These are phyloP conservation scores for Rubus idaeus DNA, from an alignment of 306 rosid species.

Conservation along the genomic window DNA sequence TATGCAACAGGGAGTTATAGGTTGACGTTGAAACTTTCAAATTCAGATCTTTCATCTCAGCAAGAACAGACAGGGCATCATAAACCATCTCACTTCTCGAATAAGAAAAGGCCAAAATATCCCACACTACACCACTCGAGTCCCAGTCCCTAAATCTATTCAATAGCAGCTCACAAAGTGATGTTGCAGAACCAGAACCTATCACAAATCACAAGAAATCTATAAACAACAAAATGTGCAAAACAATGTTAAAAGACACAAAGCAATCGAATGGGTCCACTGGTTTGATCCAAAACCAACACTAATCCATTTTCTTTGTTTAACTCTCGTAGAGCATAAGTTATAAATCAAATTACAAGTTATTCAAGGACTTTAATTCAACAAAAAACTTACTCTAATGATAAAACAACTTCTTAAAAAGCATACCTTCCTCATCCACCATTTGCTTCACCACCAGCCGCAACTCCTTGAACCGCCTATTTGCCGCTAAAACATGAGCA, in stretches of 20 bases:
- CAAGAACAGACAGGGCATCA: conserved; percentile 52
- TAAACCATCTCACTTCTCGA: conserved; percentile 42
- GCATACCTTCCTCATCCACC: conserved; percentile 46
- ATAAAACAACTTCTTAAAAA: neutral
- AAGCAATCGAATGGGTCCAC: neutral
- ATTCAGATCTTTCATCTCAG: conserved; percentile 51
- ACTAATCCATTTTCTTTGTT: neutral
- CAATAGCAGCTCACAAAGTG: conserved; percentile 44
- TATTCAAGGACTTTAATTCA: neutral
- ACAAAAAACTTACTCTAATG: neutral
- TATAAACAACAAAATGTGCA: conserved; percentile 22
- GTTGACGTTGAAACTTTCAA: conserved; percentile 41
- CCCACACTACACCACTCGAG: conserved; percentile 47
- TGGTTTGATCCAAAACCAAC: neutral
- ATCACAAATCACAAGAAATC: conserved; percentile 26
- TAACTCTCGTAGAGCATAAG: neutral
- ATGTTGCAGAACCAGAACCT: conserved; percentile 48
- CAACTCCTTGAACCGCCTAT: conserved; percentile 36
- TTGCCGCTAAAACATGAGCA: conserved; percentile 41
- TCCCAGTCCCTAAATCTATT: conserved; percentile 39
- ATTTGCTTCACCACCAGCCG: conserved; percentile 33
- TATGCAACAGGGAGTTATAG: conserved; percentile 47
- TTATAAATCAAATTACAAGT: neutral
- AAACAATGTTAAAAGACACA: neutral
- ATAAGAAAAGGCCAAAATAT: conserved; percentile 45